These are phyloP conservation scores for Aphanomyces cochlioides DNA, from an alignment of 352 stramenopile genomes.

Conservation along the genomic window DNA sequence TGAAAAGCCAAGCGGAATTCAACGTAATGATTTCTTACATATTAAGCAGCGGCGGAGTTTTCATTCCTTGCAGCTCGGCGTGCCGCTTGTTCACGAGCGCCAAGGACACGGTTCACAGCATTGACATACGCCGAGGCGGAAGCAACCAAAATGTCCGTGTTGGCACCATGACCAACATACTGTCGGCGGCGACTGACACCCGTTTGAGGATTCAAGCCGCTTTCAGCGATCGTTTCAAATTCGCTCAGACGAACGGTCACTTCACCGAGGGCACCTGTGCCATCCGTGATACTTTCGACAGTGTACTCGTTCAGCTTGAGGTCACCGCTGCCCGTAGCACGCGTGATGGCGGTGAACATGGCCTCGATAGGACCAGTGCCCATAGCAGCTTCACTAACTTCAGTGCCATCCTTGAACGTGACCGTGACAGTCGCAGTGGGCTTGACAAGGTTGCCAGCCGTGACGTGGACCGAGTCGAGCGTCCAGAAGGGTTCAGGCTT, in stretches of 20 bases:
- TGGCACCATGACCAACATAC: slow-evolving; percentile 85
- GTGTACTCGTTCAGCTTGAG: slow-evolving; percentile 86
- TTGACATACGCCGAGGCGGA: slow-evolving; percentile 86
- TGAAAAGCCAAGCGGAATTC: too few relatives aligned
- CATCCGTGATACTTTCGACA: slow-evolving; percentile 85
- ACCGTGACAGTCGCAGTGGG: slow-evolving; percentile 87
- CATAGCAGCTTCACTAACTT: slow-evolving; percentile 87
- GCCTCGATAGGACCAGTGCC: slow-evolving; percentile 82
- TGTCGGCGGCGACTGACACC: slow-evolving; percentile 71
- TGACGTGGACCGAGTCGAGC: slow-evolving; percentile 85
- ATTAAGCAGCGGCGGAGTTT: not conserved
- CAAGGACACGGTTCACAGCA: slow-evolving; percentile 82
- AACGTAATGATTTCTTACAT: not conserved
- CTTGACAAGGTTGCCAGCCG: slow-evolving; percentile 86
- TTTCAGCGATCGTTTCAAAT: slow-evolving; percentile 36
- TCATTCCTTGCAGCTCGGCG: slow-evolving; percentile 8
- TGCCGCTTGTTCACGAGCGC: slow-evolving; percentile 48
- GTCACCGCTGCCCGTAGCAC: slow-evolving; percentile 70
- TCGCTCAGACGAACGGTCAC: slow-evolving; percentile 82
- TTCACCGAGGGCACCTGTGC: slow-evolving; percentile 79
- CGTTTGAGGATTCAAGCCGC: slow-evolving; percentile 83
- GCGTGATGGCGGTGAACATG: slow-evolving; percentile 84
- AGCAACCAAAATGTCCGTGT: slow-evolving; percentile 87
- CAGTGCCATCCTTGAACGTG: slow-evolving; percentile 81
- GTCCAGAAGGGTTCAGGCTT: slow-evolving; percentile 88